phyloP scores from a whole-genome alignment of 768 basidiomycete species.

The Pulveroboletus ravenelii region DNA sequence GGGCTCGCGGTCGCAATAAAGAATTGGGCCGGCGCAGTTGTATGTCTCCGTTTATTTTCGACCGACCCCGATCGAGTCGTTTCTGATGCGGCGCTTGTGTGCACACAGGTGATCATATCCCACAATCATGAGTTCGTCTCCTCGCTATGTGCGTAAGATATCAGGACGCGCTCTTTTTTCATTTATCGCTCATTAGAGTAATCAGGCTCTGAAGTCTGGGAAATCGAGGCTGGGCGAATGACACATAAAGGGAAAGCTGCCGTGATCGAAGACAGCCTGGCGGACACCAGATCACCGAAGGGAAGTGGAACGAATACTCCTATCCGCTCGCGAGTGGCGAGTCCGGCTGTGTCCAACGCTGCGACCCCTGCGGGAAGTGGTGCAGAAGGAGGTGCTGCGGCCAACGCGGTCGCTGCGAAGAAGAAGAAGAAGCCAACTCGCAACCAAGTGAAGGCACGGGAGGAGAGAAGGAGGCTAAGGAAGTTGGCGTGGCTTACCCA shows the following conservation, averaged over 20 bases:
- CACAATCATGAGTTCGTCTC: conserved; percentile 89
- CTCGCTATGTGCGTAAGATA: conserved; percentile 60
- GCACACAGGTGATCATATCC: conserved; percentile 80
- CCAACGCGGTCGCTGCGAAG: conserved; percentile 39
- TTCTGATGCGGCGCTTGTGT: conserved; percentile 16
- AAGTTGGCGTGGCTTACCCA: conserved; percentile 79
- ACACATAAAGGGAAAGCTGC: conserved; percentile 85
- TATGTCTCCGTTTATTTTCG: conserved; percentile 29
- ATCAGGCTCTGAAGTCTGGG: conserved; percentile 89
- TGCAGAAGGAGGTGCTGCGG: conserved; percentile 45
- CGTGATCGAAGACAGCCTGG: conserved; percentile 79
- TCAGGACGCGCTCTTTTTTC: conserved; percentile 8
- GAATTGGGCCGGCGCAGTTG: conserved; percentile 91
- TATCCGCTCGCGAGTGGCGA: conserved; percentile 61
- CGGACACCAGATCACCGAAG: conserved; percentile 62
- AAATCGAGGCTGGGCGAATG: conserved; percentile 81
- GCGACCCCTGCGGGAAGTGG: conserved; percentile 79
- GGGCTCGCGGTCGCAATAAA: conserved; percentile 92
- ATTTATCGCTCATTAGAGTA: conserved; percentile 15
- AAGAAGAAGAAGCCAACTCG: conserved; percentile 93
- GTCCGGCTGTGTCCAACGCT: conserved; percentile 61
- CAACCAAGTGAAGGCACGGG: conserved; percentile 84
- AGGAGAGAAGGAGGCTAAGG: conserved; percentile 75
- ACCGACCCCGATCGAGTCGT: conserved; percentile 9
- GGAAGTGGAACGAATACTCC: conserved; percentile 73